A percentile compares a stretch with the other conserved stretches of the same genome.
Conservation (phyloP, 116 monocot genomes). For the Papilionanthe hybrid region DNA sequence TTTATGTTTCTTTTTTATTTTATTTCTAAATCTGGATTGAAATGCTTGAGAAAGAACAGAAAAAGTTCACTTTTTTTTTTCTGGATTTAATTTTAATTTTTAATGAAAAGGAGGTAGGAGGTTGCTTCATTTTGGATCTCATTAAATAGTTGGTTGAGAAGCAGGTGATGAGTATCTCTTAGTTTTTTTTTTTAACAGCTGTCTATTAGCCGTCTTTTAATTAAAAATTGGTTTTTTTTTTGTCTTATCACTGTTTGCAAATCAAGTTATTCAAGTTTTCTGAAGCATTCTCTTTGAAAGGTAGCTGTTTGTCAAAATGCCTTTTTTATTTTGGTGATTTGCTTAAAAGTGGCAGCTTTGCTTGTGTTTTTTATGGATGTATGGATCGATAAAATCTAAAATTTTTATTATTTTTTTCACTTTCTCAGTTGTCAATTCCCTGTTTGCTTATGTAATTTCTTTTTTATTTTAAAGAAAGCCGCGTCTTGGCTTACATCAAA, state of each 20-base stretch:
- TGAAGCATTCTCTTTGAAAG: background rate
- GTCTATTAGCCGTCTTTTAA: background rate
- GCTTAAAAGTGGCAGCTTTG: background rate
- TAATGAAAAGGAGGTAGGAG: too few species aligned
- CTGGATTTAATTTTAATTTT: background rate
- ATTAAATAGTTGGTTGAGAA: conserved; percentile 3
- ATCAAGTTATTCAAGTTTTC: background rate
- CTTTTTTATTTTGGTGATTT: background rate
- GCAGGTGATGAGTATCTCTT: background rate
- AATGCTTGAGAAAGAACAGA: background rate
- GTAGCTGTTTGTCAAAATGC: background rate
- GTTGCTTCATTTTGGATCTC: background rate
- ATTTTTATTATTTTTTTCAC: background rate
- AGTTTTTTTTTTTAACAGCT: background rate
- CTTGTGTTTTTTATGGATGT: background rate
- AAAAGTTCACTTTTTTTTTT: background rate
- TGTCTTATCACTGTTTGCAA: background rate
- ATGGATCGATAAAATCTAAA: background rate
- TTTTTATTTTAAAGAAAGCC: background rate
- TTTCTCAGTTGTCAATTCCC: background rate
- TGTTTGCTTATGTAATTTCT: background rate
- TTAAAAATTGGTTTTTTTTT: background rate
- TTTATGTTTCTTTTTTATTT: background rate
- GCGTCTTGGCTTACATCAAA: background rate
- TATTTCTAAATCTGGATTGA: background rate